A percentile compares a stretch with the other conserved stretches of the same genome.
These are phyloP conservation scores for Talaromyces proteolyticus DNA, from an alignment of 495 filamentous ascomycete species.

Conservation along the genomic window DNA sequence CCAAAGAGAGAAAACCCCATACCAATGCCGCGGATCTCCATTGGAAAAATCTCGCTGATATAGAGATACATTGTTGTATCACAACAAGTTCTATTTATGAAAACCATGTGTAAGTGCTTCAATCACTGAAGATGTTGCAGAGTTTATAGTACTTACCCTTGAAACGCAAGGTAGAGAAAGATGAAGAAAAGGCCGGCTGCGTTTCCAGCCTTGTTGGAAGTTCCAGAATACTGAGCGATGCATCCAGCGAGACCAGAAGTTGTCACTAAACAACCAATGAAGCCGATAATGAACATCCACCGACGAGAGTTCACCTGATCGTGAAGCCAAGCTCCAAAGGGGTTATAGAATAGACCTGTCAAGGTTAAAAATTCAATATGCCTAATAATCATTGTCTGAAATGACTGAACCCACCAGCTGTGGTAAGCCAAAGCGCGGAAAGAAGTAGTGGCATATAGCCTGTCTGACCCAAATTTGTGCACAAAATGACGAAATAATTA, in stretches of 20 bases:
- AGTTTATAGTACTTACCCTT: constrained; percentile 19
- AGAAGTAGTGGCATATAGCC: constrained; percentile 41
- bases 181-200: constrained; percentile 43
- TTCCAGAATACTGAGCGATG: constrained; percentile 33
- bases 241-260: constrained; percentile 37
- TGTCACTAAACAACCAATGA: constrained; percentile 27
- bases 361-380: no score
- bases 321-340: constrained; percentile 39
- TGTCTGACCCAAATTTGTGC: constrained; percentile 36
- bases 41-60: constrained; percentile 46
- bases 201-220: constrained; percentile 37
- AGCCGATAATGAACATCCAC: constrained; percentile 38
- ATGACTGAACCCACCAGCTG: constrained; percentile 22
- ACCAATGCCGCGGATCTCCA: constrained; percentile 39
- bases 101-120: constrained; percentile 11
- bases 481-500: constrained; percentile 47
- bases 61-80: constrained; percentile 49
- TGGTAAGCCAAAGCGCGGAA: constrained; percentile 40
- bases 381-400: constrained; percentile 5
- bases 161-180: constrained; percentile 39
- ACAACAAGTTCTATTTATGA: constrained; percentile 33
- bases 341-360: constrained; percentile 40
- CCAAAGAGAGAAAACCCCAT: constrained; percentile 39
- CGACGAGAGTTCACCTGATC: constrained; percentile 40
- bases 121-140: neutral